These are phyloP conservation scores for Coemansia sp. DNA, from an alignment of 192 early-diverging fungal genomes.

Conservation along the genomic window DNA sequence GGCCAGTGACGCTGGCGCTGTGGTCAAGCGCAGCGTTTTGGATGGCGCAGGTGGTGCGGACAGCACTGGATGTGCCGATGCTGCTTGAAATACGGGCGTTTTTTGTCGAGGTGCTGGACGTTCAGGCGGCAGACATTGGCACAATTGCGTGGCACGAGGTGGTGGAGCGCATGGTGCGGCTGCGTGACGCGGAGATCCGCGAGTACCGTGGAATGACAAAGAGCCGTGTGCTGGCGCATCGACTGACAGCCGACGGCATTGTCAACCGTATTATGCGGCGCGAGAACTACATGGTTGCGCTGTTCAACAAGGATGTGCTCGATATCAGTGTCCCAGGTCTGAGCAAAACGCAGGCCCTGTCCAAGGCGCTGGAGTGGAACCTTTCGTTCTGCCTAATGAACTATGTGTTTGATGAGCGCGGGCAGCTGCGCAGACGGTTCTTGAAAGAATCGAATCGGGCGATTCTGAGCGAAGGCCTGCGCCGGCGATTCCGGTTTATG, in stretches of 20 bases:
- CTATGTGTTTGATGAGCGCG: slow-evolving; percentile 87
- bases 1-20: slow-evolving; percentile 59
- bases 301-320: slow-evolving; percentile 91
- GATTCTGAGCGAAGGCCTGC: slow-evolving; percentile 66
- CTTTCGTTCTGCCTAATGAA: slow-evolving; percentile 80
- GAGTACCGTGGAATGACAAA: slow-evolving; percentile 52
- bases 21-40: slow-evolving; percentile 71
- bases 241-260: slow-evolving; percentile 71
- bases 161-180: slow-evolving; percentile 67
- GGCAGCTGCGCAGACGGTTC: slow-evolving; percentile 78
- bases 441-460: slow-evolving; percentile 68
- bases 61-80: slow-evolving; percentile 67
- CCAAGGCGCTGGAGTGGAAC: slow-evolving; percentile 91
- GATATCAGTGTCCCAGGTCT: slow-evolving; percentile 73
- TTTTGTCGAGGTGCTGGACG: slow-evolving; percentile 74
- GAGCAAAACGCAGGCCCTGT: slow-evolving; percentile 65
- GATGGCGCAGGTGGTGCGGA: slow-evolving; percentile 68
- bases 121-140: slow-evolving; percentile 78
- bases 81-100: slow-evolving; percentile 85
- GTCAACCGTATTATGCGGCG: slow-evolving; percentile 94
- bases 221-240: slow-evolving; percentile 54
- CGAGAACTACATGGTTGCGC: slow-evolving; percentile 95
- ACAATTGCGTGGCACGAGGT: slow-evolving; percentile 87
- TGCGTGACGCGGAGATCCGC: slow-evolving; percentile 65
- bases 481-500: slow-evolving; percentile 84